Conservation (phyloP, 306 rosid species). For the Lathyrus tuberosus region DNA sequence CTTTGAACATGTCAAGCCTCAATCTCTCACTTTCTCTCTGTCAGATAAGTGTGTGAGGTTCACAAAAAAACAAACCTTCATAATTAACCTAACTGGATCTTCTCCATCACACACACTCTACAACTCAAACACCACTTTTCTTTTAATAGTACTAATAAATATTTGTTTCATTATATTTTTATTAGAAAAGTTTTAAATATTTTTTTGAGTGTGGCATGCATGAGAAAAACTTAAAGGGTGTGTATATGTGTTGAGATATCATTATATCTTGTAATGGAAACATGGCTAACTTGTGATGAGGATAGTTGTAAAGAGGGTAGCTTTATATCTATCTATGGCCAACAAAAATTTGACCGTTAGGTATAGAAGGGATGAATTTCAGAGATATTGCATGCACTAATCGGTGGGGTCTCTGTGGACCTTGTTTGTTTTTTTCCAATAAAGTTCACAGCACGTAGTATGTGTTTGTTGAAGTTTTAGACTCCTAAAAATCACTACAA, state of each 20-base stretch:
- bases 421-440: slow-evolving; percentile 13
- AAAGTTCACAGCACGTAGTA: slow-evolving; percentile 10
- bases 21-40: slow-evolving; percentile 50
- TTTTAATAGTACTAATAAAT: too few relatives aligned
- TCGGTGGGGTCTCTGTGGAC: slow-evolving; percentile 42
- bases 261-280: slow-evolving; percentile 80
- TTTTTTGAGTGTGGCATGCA: background rate
- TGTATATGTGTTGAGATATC: slow-evolving; percentile 52
- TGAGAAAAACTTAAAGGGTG: slow-evolving; percentile 33
- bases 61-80: slow-evolving; percentile 20
- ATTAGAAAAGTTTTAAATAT: background rate
- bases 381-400: slow-evolving; percentile 43
- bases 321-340: slow-evolving; percentile 44
- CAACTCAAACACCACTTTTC: slow-evolving; percentile 33
- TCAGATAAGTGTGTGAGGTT: slow-evolving; percentile 35
- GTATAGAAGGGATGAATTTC: slow-evolving; percentile 38
- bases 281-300: slow-evolving; percentile 64
- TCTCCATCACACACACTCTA: slow-evolving; percentile 45
- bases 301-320: slow-evolving; percentile 51
- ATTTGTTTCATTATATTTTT: background rate
- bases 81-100: slow-evolving; percentile 50
- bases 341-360: slow-evolving; percentile 53
- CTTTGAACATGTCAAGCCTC: slow-evolving; percentile 74
- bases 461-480: background rate
- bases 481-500: too few relatives aligned